A percentile compares a stretch with the other conserved stretches of the same genome.
These are phyloP conservation scores for Micractinium conductrix DNA, from an alignment of 139 green algal species.

Conservation along the genomic window DNA sequence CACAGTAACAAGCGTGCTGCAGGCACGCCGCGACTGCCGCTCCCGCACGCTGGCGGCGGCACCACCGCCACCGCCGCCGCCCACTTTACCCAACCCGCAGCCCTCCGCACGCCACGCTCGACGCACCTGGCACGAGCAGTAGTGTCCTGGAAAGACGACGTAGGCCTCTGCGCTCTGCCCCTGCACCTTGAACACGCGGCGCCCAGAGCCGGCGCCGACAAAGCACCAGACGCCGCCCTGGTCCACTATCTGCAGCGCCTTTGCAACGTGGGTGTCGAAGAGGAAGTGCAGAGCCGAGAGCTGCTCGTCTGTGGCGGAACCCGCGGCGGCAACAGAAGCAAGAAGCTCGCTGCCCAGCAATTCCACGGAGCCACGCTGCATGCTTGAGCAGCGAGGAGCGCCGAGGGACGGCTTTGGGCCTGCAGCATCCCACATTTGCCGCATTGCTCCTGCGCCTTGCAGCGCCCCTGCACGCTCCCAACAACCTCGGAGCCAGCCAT, in stretches of 20 bases:
- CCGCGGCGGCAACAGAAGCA: background rate
- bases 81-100: background rate
- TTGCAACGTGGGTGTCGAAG: conserved; percentile 74
- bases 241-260: conserved; percentile 80
- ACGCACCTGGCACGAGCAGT: conserved; percentile 82
- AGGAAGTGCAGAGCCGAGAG: conserved; percentile 71
- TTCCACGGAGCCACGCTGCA: background rate
- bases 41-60: background rate
- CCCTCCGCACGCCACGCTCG: background rate
- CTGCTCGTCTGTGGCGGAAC: conserved; percentile 4
- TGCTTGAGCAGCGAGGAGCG: too few species aligned
- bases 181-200: conserved; percentile 72
- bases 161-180: conserved; percentile 67
- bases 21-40: too few species aligned
- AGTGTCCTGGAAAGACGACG: conserved; percentile 75
- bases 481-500: too few species aligned
- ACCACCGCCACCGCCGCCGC: too few species aligned
- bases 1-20: too few species aligned
- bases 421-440: too few species aligned
- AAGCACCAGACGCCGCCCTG: conserved; percentile 66
- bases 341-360: conserved; percentile 1
- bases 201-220: conserved; percentile 54
- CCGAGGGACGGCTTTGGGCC: too few species aligned
- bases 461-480: too few species aligned
- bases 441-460: too few species aligned